Conservation (phyloP, 345 rosid genomes). For the Citrus inodora region DNA sequence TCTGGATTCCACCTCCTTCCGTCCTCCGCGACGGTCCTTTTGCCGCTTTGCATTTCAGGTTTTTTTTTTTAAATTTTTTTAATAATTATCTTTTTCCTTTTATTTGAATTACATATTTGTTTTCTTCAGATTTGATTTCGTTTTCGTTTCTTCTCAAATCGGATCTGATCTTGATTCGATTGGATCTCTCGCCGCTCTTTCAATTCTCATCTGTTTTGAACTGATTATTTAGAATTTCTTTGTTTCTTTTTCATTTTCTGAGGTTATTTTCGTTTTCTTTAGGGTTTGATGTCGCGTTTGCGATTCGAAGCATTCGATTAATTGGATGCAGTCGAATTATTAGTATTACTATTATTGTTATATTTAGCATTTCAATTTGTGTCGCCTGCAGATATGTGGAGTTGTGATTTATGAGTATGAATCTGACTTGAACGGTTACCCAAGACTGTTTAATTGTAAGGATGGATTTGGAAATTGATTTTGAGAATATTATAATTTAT, state of each 20-base stretch:
- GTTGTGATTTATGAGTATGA: neutral
- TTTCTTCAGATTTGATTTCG: neutral
- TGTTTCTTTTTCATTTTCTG: neutral
- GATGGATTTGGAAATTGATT: neutral
- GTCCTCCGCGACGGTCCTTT: conserved; percentile 77
- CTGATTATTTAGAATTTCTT: neutral
- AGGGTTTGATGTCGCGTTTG: neutral
- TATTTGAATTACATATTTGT: neutral
- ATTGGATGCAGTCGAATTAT: neutral
- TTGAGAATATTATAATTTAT: neutral
- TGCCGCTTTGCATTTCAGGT: conserved; percentile 78
- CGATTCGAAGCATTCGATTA: neutral
- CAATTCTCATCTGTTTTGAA: neutral
- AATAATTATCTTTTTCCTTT: neutral
- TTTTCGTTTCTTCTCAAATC: neutral
- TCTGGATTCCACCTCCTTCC: conserved; percentile 65
- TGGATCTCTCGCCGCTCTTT: neutral
- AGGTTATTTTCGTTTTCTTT: neutral
- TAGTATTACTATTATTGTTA: no score
- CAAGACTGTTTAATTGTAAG: neutral
- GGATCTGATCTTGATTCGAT: conserved; percentile 20
- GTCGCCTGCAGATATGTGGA: neutral
- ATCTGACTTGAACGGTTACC: neutral
- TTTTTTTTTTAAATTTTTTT: neutral
- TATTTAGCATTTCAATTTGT: neutral